Percentiles rank a stretch among this genome's conserved stretches.
phyloP scores from a whole-genome alignment of 495 filamentous ascomycete species.

The Xylaria palmicola region DNA sequence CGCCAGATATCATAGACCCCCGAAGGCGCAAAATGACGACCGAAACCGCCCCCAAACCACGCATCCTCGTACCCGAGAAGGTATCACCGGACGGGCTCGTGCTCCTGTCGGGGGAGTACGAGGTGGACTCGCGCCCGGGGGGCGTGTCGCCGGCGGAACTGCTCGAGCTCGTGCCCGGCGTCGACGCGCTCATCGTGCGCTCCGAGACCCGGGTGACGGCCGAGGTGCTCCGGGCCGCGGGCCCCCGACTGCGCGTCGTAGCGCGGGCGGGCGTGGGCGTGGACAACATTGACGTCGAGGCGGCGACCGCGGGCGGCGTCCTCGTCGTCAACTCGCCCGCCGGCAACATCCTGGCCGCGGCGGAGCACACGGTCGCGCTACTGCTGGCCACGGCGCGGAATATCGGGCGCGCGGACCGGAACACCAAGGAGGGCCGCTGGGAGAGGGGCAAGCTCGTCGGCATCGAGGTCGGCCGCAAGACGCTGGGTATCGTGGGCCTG shows the following conservation, averaged over 20 bases:
- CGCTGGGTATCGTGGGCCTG: conserved; percentile 64
- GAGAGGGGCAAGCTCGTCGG: conserved; percentile 67
- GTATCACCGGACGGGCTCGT: conserved; percentile 70
- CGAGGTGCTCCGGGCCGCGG: conserved; percentile 52
- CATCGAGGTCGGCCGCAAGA: conserved; percentile 69
- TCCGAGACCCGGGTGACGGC: conserved; percentile 72
- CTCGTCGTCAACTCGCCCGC: conserved; percentile 69
- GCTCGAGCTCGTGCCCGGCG: conserved; percentile 56
- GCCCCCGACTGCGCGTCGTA: conserved; percentile 64
- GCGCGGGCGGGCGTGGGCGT: conserved; percentile 73
- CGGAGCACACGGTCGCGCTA: conserved; percentile 66
- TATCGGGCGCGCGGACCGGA: conserved; percentile 57
- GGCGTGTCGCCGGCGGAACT: conserved; percentile 56
- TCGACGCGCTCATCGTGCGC: conserved; percentile 68
- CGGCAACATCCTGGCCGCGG: conserved; percentile 70
- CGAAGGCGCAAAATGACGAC: neutral
- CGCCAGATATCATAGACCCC: neutral
- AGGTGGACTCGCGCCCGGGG: conserved; percentile 56
- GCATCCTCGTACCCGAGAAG: conserved; percentile 70
- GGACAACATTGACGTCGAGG: conserved; percentile 70
- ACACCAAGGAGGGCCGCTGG: conserved; percentile 63
- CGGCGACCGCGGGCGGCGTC: conserved; percentile 63
- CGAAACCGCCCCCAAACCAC: conserved; percentile 31
- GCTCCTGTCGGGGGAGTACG: conserved; percentile 54
- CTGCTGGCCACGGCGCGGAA: conserved; percentile 66